A percentile compares a stretch with the other conserved stretches of the same genome.
Conservation (phyloP, 805 yeast genomes). For the Candida oleophila region DNA sequence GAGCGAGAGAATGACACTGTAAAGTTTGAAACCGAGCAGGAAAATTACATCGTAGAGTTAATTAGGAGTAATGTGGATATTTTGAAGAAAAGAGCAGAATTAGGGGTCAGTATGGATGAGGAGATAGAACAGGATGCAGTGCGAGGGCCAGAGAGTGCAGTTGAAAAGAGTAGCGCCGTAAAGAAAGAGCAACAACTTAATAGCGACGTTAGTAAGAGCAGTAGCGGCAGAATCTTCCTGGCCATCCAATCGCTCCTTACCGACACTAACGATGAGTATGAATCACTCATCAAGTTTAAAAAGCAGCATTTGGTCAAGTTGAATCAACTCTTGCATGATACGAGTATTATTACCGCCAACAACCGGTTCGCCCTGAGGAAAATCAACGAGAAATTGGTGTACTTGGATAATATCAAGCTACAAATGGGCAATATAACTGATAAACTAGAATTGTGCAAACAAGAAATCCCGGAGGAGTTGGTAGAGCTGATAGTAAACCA, state of each 20-base stretch:
- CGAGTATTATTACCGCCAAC: conserved; percentile 43
- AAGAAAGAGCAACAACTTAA: background rate
- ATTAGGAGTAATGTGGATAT: conserved; percentile 34
- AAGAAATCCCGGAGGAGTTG: conserved; percentile 34
- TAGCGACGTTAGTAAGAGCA: conserved; percentile 3
- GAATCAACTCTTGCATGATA: conserved; percentile 36
- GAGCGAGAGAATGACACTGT: conserved; percentile 12
- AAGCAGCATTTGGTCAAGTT: conserved; percentile 33
- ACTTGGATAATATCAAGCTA: conserved; percentile 51
- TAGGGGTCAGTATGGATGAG: conserved; percentile 5
- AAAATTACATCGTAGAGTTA: conserved; percentile 32
- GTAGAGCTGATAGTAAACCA: conserved; percentile 17
- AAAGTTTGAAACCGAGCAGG: conserved; percentile 17
- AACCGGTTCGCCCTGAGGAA: conserved; percentile 36
- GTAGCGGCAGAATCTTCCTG: conserved; percentile 22
- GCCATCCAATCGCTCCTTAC: conserved; percentile 38
- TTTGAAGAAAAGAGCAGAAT: conserved; percentile 21
- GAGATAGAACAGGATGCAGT: conserved; percentile 4
- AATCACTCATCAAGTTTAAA: conserved; percentile 33
- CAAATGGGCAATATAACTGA: conserved; percentile 43
- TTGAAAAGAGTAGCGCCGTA: conserved; percentile 3
- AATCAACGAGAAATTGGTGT: conserved; percentile 33
- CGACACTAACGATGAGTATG: conserved; percentile 40
- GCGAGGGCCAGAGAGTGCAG: background rate
- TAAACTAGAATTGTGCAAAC: conserved; percentile 26